Evolutionary conservation across 192 early-diverging fungal species (phyloP).

Genomic region (Dimargaris cristalligena): DNA sequence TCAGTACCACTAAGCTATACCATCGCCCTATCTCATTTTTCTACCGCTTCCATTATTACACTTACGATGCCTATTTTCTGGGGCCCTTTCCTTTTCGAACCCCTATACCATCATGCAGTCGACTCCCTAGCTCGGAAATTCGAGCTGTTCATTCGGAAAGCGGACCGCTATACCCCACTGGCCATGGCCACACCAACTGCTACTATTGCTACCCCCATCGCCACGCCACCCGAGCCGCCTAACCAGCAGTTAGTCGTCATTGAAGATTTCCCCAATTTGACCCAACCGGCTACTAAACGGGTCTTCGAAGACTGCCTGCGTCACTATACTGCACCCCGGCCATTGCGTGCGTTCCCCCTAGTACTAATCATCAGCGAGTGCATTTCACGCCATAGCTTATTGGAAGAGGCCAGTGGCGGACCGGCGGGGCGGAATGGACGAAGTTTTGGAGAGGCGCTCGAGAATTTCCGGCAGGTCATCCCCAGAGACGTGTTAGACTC

Average conservation of each 20-base stretch:
- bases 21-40: no score
- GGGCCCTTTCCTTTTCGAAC: background rate
- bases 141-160: slow-evolving; percentile 33
- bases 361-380: slow-evolving; percentile 24
- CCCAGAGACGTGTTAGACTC: slow-evolving; percentile 17
- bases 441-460: slow-evolving; percentile 6
- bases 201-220: background rate
- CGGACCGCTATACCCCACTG: slow-evolving; percentile 28
- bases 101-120: slow-evolving; percentile 9
- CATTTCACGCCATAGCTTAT: slow-evolving; percentile 17
- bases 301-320: slow-evolving; percentile 30
- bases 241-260: slow-evolving; percentile 30
- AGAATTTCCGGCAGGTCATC: slow-evolving; percentile 16
- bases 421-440: slow-evolving; percentile 10
- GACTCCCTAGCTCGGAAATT: slow-evolving; percentile 29
- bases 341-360: slow-evolving; percentile 20
- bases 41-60: no score
- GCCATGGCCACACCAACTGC: slow-evolving; percentile 3
- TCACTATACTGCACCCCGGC: slow-evolving; percentile 21
- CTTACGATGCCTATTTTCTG: background rate
- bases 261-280: slow-evolving; percentile 41
- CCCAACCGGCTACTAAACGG: slow-evolving; percentile 25
- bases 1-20: no score
- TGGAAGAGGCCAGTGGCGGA: slow-evolving; percentile 13
- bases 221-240: background rate